These are phyloP conservation scores for Chloroidium sp. DNA, from an alignment of 163 green algal species.

Conservation along the genomic window DNA sequence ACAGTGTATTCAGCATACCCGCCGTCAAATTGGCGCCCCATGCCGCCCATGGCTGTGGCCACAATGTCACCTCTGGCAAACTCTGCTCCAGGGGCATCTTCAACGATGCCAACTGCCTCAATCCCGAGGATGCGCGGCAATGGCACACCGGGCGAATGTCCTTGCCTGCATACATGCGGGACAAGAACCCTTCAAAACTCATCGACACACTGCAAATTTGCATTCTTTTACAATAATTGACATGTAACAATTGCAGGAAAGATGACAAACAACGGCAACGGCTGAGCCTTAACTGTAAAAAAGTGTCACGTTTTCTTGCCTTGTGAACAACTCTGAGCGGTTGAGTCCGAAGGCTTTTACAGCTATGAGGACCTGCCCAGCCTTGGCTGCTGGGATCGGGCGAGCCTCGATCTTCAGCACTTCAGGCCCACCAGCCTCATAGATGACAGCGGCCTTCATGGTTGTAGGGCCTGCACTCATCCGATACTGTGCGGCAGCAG, in stretches of 20 bases:
- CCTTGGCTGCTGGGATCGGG: background rate
- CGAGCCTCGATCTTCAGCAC: slow-evolving; percentile 8
- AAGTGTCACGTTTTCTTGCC: too few species aligned
- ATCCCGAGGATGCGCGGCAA: slow-evolving; percentile 14
- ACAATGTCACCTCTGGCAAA: slow-evolving; percentile 5
- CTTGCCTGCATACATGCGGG: background rate
- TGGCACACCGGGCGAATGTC: slow-evolving; percentile 10
- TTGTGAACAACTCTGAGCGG: slow-evolving; percentile 16
- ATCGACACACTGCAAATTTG: too few species aligned
- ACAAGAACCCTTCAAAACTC: too few species aligned
- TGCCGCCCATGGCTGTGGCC: slow-evolving; percentile 15
- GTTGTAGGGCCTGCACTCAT: too few species aligned
- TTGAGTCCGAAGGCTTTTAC: slow-evolving; percentile 17
- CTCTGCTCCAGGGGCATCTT: slow-evolving; percentile 9
- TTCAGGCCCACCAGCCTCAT: slow-evolving; percentile 5
- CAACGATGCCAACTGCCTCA: slow-evolving; percentile 8
- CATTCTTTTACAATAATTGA: too few species aligned
- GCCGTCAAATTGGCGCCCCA: slow-evolving; percentile 12
- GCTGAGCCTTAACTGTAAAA: too few species aligned
- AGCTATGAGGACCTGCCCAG: slow-evolving; percentile 9
- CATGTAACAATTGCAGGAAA: too few species aligned
- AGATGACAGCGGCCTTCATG: slow-evolving; percentile 13
- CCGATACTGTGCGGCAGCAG: too few species aligned
- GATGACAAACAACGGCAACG: too few species aligned
- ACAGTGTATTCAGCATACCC: slow-evolving; percentile 13